Conservation (phyloP, 2,329 filamentous ascomycete genomes). For the Exutisphaerella laricina region DNA sequence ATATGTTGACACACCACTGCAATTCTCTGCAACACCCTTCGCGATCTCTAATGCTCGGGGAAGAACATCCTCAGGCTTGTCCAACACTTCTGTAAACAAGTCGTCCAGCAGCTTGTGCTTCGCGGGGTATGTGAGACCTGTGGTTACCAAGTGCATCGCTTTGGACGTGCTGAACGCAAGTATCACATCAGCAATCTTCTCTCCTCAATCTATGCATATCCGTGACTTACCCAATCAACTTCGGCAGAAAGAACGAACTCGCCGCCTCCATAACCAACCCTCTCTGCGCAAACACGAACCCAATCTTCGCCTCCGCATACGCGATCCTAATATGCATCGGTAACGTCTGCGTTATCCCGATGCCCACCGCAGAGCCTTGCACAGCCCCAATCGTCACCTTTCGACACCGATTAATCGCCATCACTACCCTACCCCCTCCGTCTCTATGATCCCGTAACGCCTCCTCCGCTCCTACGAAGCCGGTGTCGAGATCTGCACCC, state of each 20-base stretch:
- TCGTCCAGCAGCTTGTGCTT: slow-evolving; percentile 46
- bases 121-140: slow-evolving; percentile 55
- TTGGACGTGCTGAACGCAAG: slow-evolving; percentile 40
- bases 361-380: slow-evolving; percentile 52
- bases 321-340: slow-evolving; percentile 52
- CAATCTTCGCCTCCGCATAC: slow-evolving; percentile 58
- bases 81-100: slow-evolving; percentile 62
- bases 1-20: slow-evolving; percentile 57
- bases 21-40: slow-evolving; percentile 60
- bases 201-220: neutral
- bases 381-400: slow-evolving; percentile 54
- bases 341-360: slow-evolving; percentile 56
- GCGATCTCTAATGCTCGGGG: slow-evolving; percentile 61
- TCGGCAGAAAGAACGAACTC: slow-evolving; percentile 65
- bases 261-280: slow-evolving; percentile 69
- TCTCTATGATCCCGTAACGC: slow-evolving; percentile 48
- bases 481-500: slow-evolving; percentile 52
- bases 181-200: neutral
- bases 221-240: slow-evolving; percentile 58
- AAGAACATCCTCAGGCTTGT: slow-evolving; percentile 55
- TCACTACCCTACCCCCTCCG: slow-evolving; percentile 43
- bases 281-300: slow-evolving; percentile 66
- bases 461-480: slow-evolving; percentile 43
- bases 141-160: slow-evolving; percentile 62
- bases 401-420: slow-evolving; percentile 53